These are phyloP conservation scores for Spinacia oleracea DNA, from an alignment of 179 eudicot species.

Conservation along the genomic window DNA sequence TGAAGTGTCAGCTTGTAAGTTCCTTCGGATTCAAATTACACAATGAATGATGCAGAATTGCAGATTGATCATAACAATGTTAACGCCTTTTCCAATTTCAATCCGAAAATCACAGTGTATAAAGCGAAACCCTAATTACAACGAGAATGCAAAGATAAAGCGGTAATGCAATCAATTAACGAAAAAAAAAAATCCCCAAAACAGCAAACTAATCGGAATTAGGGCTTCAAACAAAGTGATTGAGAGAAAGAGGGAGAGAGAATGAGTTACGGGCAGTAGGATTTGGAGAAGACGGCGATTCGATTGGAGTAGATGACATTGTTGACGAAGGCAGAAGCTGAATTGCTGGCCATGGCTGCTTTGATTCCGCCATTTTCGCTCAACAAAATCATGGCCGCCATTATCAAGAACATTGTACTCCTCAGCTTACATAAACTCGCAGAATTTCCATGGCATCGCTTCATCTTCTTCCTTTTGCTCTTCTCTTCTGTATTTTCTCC, in stretches of 20 bases:
- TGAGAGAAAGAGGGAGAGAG: constrained; percentile 6
- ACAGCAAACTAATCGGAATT: not conserved
- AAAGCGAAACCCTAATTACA: constrained; percentile 4
- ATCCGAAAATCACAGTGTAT: not conserved
- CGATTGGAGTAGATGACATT: constrained; percentile 81
- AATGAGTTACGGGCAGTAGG: constrained; percentile 85
- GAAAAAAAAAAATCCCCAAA: not conserved
- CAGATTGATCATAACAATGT: not conserved
- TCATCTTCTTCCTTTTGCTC: not conserved
- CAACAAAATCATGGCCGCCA: constrained; percentile 26
- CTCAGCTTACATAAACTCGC: not conserved
- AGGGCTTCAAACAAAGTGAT: not conserved
- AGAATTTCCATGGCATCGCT: not conserved
- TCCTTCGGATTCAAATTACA: not conserved
- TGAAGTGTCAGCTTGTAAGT: not conserved
- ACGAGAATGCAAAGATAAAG: not conserved
- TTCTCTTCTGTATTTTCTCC: not conserved
- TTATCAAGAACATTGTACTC: not conserved
- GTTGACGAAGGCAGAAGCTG: constrained; percentile 84
- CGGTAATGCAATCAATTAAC: not conserved
- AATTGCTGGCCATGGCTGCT: constrained; percentile 53
- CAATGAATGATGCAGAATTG: not conserved
- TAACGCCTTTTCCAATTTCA: not conserved
- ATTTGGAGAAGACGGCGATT: constrained; percentile 92
- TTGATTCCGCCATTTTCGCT: constrained; percentile 24